Base-by-base conservation (phyloP, 2,329 filamentous ascomycete species). In the Claviceps fusiformis region DNA sequence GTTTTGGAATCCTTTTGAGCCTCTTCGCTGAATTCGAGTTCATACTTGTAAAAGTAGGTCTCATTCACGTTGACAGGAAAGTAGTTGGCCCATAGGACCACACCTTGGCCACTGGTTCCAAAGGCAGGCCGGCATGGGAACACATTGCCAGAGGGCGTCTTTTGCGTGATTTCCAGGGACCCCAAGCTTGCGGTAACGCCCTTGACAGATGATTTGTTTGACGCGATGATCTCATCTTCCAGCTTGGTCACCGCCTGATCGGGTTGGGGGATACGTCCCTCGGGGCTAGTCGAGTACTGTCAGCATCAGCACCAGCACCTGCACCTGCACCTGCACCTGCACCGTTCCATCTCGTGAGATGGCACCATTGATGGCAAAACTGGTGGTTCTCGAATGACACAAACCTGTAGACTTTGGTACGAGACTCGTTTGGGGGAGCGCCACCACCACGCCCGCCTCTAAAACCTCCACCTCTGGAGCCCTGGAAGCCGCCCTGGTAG, bases 41-140 rank as follows among this genome's bases (percentile, higher is more conserved):
- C 69, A 62, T 81, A 81, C 55, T 71, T 75, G 62, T 70, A 74
- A 5, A 79, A 56, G 0, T 59, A 56, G 1, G 67, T 61, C 0
- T 66, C 61, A 45, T 70, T 69, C 8, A 75, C 59, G 7, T 68
- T 61, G 50, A 82, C 56, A 1, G 66, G 66, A 60, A 79, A 81
- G 59, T 77, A 81, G 62, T 82, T 82, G 5, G 77, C 68, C 76
- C 77, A 81, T 0, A 82, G 66, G 1, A 67, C 60, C 2, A 78
- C 71, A 0, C 63, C 48, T 1, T 50, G 64, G 4, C 79, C 79
- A 5, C 59, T 60, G 3, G 63, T 70, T 24, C 78, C 77, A 58
- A 74, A 81, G 1, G 71, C 72, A 24, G 79, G 79, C 2, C 79
- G 72, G 8, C 62, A 55, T 3, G 78, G 75, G 50, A 81, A 70